A percentile compares a stretch with the other conserved stretches of the same genome.
phyloP scores from a whole-genome alignment of 1,284 basidiomycete species.

The Grifola frondosa region DNA sequence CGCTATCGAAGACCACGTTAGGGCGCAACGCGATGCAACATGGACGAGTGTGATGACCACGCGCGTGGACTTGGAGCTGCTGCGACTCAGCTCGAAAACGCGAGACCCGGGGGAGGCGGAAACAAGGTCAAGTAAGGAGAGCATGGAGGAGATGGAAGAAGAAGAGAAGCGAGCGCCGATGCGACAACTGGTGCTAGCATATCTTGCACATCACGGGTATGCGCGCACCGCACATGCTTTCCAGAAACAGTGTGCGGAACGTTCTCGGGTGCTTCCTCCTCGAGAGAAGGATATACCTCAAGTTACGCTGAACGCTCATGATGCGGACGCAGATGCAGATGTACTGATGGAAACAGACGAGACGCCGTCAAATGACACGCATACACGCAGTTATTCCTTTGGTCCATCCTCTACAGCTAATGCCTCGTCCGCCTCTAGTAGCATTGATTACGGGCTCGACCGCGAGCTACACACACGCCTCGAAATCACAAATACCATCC shows the following conservation, averaged over 20 bases:
- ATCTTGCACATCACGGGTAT: conserved; percentile 81
- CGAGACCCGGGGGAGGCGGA: conserved; percentile 11
- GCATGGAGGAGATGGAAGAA: conserved; percentile 24
- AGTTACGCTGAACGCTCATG: too few relatives aligned
- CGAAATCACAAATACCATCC: conserved; percentile 64
- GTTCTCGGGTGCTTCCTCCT: neutral
- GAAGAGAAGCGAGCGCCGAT: conserved; percentile 41
- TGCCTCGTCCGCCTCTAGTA: conserved; percentile 1
- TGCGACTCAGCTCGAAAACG: conserved; percentile 26
- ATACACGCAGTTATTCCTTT: too few relatives aligned
- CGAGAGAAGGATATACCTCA: conserved; percentile 13
- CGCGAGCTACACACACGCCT: conserved; percentile 65
- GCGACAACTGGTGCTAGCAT: conserved; percentile 73
- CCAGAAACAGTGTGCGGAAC: conserved; percentile 36
- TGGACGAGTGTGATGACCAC: conserved; percentile 66
- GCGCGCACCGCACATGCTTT: conserved; percentile 67
- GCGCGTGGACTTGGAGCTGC: conserved; percentile 33
- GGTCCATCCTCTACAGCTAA: neutral
- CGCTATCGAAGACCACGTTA: conserved; percentile 83
- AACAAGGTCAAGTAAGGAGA: conserved; percentile 1
- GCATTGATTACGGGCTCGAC: conserved; percentile 25
- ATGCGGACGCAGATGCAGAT: conserved; percentile 48
- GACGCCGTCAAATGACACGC: conserved; percentile 13
- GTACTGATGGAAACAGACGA: conserved; percentile 17
- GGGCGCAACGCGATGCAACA: conserved; percentile 57